Base-by-base conservation (phyloP, 306 rosid genomes). In the Urtica urens region DNA sequence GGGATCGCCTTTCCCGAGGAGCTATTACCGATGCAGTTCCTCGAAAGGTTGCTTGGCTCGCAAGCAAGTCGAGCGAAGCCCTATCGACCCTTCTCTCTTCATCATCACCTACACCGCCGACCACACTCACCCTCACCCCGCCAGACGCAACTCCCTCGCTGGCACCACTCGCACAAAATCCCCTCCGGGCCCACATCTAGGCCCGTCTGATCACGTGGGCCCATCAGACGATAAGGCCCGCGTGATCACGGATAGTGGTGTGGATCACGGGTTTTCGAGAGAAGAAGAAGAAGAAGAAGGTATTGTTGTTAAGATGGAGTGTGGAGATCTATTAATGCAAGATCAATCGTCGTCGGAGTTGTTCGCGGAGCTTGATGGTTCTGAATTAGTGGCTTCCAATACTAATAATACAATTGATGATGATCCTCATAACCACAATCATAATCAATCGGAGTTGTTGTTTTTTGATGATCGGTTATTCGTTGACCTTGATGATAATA, bases 1-100 rank as follows among this genome's bases (percentile, higher is more conserved):
- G 66, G 99, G 99, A 7, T 85, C 99, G 4, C 92, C 95, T 0
- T 75, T 81, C 67, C 99, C 99, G 0, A 72, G 99, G 41, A 90
- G 99, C 67, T 90, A 90, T 19, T 90, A 90, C 37, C 73, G 70
- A 15, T 90, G 97, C 57, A 90, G 97, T 59, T 78, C 76, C 67
- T 75, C 85, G 6, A 90, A 90, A 65, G 94, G 95, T 7, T 90
- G 99, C 49, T 39, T 62, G 15, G 99, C 99, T 0, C 75, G 87
- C 62, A 90, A 90, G 59, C 95, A 81, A 30, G 99, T 90, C 2
- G 99, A 90, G 62, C 60, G 84, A 14, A 85, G 78, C 71, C 59
- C 55, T 56, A 57, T 74, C 33, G 79, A 85, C 50, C 93, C 94
- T 0, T 58, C 35, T 3, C 50, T 67, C 5, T 85, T 85, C 58